Base-by-base conservation (phyloP, 208 protist genomes). In the Trypanosoma boissoni region DNA sequence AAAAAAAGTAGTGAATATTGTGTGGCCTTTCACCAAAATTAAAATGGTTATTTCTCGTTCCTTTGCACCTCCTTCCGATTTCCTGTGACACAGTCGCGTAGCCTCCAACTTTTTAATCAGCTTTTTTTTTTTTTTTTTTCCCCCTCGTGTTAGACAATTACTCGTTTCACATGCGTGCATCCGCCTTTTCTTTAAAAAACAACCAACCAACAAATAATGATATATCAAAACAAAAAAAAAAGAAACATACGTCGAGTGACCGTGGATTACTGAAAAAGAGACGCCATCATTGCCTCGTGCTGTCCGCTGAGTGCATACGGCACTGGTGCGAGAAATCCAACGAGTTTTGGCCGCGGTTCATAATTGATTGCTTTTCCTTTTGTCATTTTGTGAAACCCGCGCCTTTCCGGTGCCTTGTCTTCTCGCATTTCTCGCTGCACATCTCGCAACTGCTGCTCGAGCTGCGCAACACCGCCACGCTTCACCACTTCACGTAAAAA, bases 341-440 rank as follows among this genome's bases (percentile, higher is more conserved):
- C 84, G 7, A 94, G 50, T 76, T 91, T 91, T 26, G 82, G 84
- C 18, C 80, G 64, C 34, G 84, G 80, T 57, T 89, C 84, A 53
- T 91, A 94, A 60, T 80, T 78, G 2, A 94, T 71, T 9, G 76
- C 53, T 49, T 85, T 83, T 12, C 88, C 88, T 68, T 94, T 94
- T 21, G 88, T 94, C 24, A 88, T 48, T 12, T 80, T 31, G 44
- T 94, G 84, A 46, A 92, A 92, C 0, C 84, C 84, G 45, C 83
- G 81, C 42, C 78, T 84, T 10, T 68, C 48, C 4, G 66, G 64
- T 24, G 70, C 75, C 41, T 44, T 68, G 16, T 66, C 55, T 6
- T 73, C 60, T 37, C 68, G 65, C 42, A 79, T 26, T 14, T 42
- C 45, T 21, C 57, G 27, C 10, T 84, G 55, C 44, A 76, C 69